Evolutionary conservation across 2,329 filamentous ascomycete species (phyloP).

Genomic region (Lasiodiplodia sp.): DNA sequence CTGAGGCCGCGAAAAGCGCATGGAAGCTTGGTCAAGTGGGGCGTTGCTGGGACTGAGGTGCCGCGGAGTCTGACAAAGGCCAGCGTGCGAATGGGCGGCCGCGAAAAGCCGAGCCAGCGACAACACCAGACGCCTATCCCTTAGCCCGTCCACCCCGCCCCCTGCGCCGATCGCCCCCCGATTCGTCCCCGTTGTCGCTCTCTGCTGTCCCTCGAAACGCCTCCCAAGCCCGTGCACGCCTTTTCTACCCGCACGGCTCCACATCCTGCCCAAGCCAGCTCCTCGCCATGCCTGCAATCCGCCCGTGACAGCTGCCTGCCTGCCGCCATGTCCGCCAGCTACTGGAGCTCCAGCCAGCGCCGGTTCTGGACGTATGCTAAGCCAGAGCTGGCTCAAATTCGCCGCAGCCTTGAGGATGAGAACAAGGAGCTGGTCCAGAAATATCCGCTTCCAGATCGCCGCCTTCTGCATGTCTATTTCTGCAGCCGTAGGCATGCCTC

Average conservation of each 20-base stretch:
- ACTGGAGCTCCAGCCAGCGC: conserved; percentile 93
- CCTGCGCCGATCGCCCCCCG: conserved; percentile 9
- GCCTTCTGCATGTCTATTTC: conserved; percentile 89
- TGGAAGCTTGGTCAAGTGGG: conserved; percentile 28
- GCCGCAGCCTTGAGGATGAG: conserved; percentile 78
- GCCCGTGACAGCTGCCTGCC: neutral
- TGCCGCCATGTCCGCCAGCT: conserved; percentile 83
- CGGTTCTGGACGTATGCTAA: conserved; percentile 90
- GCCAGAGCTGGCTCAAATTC: conserved; percentile 76
- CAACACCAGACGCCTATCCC: conserved; percentile 15
- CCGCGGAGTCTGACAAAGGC: conserved; percentile 26
- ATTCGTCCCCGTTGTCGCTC: neutral
- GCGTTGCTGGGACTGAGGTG: conserved; percentile 24
- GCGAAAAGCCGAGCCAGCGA: conserved; percentile 22
- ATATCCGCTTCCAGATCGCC: conserved; percentile 81
- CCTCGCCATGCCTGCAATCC: conserved; percentile 3
- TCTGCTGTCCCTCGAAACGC: neutral
- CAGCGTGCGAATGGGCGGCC: conserved; percentile 26
- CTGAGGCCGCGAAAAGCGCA: conserved; percentile 25
- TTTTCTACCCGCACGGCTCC: neutral
- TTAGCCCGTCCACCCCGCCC: conserved; percentile 1
- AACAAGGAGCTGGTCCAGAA: conserved; percentile 77
- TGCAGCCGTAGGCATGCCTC: conserved; percentile 76
- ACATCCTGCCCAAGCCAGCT: neutral
- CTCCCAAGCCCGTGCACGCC: neutral